Evolutionary conservation across 768 basidiomycete genomes (phyloP).

Genomic region (Neoboletus magnificus): DNA sequence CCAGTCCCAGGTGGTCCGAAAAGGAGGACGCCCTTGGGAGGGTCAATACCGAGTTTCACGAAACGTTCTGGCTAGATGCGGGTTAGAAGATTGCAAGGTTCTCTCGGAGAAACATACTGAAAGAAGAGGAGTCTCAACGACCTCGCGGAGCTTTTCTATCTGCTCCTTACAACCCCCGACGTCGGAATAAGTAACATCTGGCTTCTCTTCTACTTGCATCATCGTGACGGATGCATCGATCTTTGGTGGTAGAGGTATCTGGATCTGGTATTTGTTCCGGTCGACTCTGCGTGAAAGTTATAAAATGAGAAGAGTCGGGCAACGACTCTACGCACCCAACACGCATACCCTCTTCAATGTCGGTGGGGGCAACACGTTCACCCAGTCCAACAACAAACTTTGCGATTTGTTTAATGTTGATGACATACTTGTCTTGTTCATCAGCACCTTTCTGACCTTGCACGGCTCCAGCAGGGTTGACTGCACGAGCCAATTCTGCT

Average conservation of each 20-base stretch:
- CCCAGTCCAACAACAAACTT: constrained; percentile 98
- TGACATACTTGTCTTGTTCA: constrained; percentile 99
- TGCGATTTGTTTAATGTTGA: constrained; percentile 99
- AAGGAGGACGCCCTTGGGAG: constrained; percentile 94
- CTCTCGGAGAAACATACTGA: constrained; percentile 54
- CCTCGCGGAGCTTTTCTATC: constrained; percentile 97
- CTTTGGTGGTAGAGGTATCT: constrained; percentile 97
- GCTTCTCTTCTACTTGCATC: constrained; percentile 99
- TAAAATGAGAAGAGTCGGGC: background rate
- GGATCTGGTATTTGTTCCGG: constrained; percentile 96
- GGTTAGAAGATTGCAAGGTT: constrained; percentile 13
- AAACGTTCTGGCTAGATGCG: constrained; percentile 91
- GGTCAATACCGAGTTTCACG: constrained; percentile 97
- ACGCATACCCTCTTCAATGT: constrained; percentile 99
- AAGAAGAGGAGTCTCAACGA: constrained; percentile 93
- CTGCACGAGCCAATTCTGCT: constrained; percentile 73
- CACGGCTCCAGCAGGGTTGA: constrained; percentile 71
- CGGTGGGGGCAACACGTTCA: constrained; percentile 94
- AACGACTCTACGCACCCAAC: constrained; percentile 72
- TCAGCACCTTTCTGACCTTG: constrained; percentile 96
- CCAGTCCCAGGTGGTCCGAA: constrained; percentile 98
- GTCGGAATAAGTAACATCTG: constrained; percentile 96
- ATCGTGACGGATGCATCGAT: constrained; percentile 99
- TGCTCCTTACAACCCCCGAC: constrained; percentile 99
- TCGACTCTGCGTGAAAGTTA: constrained; percentile 62